phyloP scores from a whole-genome alignment of 208 protist species.

The Trypanosoma rangeli region DNA sequence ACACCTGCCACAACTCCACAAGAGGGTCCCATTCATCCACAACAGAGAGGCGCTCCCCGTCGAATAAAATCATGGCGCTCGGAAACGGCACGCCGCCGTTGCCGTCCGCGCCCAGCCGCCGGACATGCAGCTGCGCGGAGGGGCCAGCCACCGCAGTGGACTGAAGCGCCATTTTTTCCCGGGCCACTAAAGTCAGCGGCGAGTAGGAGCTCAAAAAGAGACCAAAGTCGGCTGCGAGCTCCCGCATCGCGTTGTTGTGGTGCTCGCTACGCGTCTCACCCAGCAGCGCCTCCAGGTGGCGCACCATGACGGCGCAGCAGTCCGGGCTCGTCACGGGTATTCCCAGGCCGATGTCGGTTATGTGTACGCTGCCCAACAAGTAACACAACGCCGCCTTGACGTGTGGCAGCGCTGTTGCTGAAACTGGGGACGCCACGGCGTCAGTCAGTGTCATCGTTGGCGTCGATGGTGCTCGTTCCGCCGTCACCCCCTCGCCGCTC shows the following conservation, averaged over 20 bases:
- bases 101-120: conserved; percentile 47
- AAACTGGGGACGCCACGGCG: too few relatives aligned
- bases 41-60: conserved; percentile 40
- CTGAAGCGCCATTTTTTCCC: conserved; percentile 64
- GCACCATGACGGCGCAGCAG: conserved; percentile 53
- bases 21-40: conserved; percentile 70
- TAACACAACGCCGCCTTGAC: conserved; percentile 16
- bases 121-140: conserved; percentile 72
- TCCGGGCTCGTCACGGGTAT: conserved; percentile 47
- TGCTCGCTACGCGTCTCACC: conserved; percentile 43
- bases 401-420: background rate
- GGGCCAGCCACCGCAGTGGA: conserved; percentile 45
- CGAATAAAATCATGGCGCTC: conserved; percentile 52
- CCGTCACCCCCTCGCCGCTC: background rate
- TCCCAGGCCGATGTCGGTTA: conserved; percentile 67
- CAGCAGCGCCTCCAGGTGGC: conserved; percentile 40
- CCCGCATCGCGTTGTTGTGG: conserved; percentile 74
- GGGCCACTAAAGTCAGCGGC: conserved; percentile 46
- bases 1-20: conserved; percentile 41
- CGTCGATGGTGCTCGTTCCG: background rate
- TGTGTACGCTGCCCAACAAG: conserved; percentile 30
- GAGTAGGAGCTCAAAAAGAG: conserved; percentile 75
- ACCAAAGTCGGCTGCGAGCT: conserved; percentile 52
- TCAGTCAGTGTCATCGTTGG: background rate
- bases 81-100: conserved; percentile 67